phyloP scores from a whole-genome alignment of 192 early-diverging fungal genomes.

The Obelidium mucronatum region DNA sequence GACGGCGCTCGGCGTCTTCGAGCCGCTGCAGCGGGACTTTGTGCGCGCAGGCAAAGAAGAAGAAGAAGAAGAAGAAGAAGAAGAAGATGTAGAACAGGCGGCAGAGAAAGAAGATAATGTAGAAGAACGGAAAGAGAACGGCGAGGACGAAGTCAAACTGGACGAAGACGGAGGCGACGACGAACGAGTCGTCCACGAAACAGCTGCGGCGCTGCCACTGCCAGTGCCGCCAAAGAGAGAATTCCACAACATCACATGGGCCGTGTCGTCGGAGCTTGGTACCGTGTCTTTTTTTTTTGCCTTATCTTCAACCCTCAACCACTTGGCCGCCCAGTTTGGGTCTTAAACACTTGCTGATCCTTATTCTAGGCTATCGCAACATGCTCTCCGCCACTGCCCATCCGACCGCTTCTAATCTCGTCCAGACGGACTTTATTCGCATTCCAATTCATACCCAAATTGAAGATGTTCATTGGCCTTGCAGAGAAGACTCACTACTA shows the following conservation, averaged over 20 bases:
- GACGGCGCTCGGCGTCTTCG: neutral
- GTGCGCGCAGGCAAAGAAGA: constrained; percentile 2
- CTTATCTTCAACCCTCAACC: neutral
- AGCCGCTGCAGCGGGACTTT: neutral
- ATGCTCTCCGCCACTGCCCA: constrained; percentile 32
- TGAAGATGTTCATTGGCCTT: constrained; percentile 65
- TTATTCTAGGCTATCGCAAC: constrained; percentile 33
- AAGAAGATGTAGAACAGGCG: neutral
- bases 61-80: neutral
- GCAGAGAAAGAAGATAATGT: too few relatives aligned
- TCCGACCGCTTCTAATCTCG: constrained; percentile 27
- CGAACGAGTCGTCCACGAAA: neutral
- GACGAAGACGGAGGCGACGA: neutral
- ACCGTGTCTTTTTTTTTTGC: neutral
- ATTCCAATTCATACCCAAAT: constrained; percentile 56
- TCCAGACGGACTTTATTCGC: constrained; percentile 27
- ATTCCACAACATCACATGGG: constrained; percentile 25
- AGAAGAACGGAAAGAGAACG: too few relatives aligned
- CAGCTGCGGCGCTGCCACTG: neutral
- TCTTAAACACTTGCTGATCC: too few relatives aligned
- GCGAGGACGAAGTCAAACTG: neutral
- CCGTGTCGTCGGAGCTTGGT: constrained; percentile 26
- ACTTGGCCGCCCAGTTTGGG: too few relatives aligned
- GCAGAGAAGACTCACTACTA: constrained; percentile 18
- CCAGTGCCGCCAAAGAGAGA: neutral